Percentiles rank a stretch among this genome's conserved stretches.
These are phyloP conservation scores for Tetrahymena malaccensis DNA, from an alignment of 73 alveolate species.

Conservation along the genomic window DNA sequence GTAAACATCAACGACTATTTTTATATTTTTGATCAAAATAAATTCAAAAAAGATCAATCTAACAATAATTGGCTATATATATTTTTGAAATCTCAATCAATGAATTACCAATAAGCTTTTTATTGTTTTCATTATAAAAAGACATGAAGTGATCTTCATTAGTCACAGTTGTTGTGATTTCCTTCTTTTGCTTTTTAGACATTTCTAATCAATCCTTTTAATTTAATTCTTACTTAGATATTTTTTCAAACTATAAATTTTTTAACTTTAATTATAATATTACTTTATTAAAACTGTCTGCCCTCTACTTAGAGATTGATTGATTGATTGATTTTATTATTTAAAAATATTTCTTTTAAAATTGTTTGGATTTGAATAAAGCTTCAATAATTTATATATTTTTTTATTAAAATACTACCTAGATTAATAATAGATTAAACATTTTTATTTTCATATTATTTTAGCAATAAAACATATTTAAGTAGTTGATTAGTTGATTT, in stretches of 20 bases:
- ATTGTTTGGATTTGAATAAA: neutral
- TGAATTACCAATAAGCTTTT: neutral
- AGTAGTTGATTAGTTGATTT: too few relatives aligned
- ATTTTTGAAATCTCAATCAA: neutral
- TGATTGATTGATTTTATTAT: neutral
- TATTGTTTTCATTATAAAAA: neutral
- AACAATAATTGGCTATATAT: neutral
- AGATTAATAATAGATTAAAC: too few relatives aligned
- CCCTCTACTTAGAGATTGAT: neutral
- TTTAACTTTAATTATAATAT: neutral
- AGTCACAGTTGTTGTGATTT: neutral
- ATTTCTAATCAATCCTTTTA: neutral
- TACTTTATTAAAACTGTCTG: neutral
- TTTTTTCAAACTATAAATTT: neutral
- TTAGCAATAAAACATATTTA: too few relatives aligned
- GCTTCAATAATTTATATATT: too few relatives aligned
- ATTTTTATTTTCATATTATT: too few relatives aligned
- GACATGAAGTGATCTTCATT: neutral
- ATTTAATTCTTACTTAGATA: neutral
- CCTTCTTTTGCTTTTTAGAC: neutral
- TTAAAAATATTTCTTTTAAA: too few relatives aligned
- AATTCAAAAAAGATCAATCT: neutral
- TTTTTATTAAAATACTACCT: too few relatives aligned
- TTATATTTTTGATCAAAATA: neutral
- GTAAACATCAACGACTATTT: conserved; percentile 20